A percentile compares a stretch with the other conserved stretches of the same genome.
Conservation (phyloP, 805 yeast genomes). For the Kluyveromyces starmeri region DNA sequence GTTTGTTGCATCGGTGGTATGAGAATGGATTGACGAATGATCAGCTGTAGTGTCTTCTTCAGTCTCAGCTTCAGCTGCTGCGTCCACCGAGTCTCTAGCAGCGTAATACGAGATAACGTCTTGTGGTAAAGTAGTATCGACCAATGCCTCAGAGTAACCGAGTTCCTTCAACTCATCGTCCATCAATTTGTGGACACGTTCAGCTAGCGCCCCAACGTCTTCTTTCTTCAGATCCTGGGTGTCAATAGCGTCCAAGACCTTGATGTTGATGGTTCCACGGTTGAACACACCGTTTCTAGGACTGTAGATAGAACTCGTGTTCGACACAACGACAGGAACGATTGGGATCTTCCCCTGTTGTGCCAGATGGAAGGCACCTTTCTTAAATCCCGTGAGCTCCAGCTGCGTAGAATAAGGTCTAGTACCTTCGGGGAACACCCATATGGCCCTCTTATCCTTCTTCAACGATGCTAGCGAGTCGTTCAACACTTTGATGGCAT, state of each 20-base stretch:
- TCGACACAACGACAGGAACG: conserved; percentile 80
- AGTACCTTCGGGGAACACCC: conserved; percentile 96
- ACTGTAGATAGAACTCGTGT: conserved; percentile 68
- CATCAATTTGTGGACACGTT: conserved; percentile 54
- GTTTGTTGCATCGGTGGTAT: not conserved
- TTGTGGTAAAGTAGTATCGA: conserved; percentile 26
- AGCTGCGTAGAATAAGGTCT: conserved; percentile 69
- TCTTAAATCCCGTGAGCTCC: conserved; percentile 77
- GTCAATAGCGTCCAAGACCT: conserved; percentile 72
- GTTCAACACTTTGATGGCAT: conserved; percentile 68
- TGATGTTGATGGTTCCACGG: conserved; percentile 65
- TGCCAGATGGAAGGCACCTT: conserved; percentile 97
- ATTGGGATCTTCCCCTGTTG: conserved; percentile 85
- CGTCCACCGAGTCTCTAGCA: conserved; percentile 7
- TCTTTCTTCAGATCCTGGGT: conserved; percentile 64
- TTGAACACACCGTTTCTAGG: conserved; percentile 56
- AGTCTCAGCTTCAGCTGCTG: conserved; percentile 5
- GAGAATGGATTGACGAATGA: not conserved
- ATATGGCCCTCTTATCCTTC: conserved; percentile 59
- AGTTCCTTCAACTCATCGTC: conserved; percentile 27
- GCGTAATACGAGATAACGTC: conserved; percentile 8
- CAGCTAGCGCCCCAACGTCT: conserved; percentile 56
- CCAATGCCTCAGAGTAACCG: conserved; percentile 33
- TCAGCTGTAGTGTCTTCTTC: conserved; percentile 1
- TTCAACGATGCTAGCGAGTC: conserved; percentile 57